Evolutionary conservation across 2,329 filamentous ascomycete genomes (phyloP), one percentile per base, ranked within the genome.

Genomic region (Arthrobotrys entomopaga): DNA sequence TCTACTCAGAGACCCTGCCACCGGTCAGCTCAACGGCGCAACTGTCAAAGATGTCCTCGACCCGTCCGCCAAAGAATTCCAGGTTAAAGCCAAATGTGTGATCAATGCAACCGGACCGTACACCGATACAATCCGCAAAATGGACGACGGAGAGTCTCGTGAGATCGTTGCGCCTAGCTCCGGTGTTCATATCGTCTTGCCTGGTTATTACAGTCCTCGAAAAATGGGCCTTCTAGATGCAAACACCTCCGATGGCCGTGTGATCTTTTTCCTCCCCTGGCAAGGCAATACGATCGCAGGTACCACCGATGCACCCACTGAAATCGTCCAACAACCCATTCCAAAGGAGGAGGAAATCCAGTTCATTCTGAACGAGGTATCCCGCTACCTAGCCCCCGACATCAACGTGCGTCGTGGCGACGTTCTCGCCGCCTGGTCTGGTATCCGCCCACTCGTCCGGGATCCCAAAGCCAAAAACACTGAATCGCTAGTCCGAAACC

Each of bases 221-320:
- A 90, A 93, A 80, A 95, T 96, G 91, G 92, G 92, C 75, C 85
- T 96, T 46, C 91, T 96, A 78, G 92, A 96, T 79, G 92, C 92
- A 3, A 88, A 88, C 46, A 95, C 92, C 1, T 96, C 92, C 0
- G 92, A 96, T 80, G 92, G 92, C 19, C 88, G 92, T 80, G 92
- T 96, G 57, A 94, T 96, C 80, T 96, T 96, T 87, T 96, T 96
- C 85, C 85, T 96, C 46, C 92, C 92, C 20, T 96, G 92, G 92
- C 92, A 96, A 83, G 92, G 92, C 56, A 95, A 95, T 83, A 96
- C 92, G 13, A 95, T 96, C 79, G 92, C 92, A 52, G 92, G 92
- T 75, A 96, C 92, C 3, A 96, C 92, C 6, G 92, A 96, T 80
- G 89, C 90, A 43, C 89, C 91, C 2, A 90, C 89, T 42, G 83